These are phyloP conservation scores for Zymoseptoria tritici DNA, from an alignment of 2,329 filamentous ascomycete species.

Conservation along the genomic window DNA sequence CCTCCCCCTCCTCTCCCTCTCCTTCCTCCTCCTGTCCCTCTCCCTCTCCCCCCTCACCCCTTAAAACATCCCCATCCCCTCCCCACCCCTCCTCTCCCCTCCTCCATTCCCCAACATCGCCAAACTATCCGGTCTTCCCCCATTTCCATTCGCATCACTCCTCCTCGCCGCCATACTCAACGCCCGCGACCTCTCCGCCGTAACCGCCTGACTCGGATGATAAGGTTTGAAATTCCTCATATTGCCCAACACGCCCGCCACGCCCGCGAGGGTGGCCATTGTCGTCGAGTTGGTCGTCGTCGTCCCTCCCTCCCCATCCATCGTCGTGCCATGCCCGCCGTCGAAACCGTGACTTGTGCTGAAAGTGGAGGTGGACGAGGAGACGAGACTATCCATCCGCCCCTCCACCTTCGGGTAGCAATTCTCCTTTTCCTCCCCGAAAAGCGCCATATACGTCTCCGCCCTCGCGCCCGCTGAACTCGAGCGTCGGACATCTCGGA, in stretches of 20 bases:
- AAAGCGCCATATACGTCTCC: not conserved
- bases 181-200: conserved; percentile 22
- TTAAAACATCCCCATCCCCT: not conserved
- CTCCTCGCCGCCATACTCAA: not conserved
- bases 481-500: not conserved
- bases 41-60: too few species aligned
- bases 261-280: conserved; percentile 5
- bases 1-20: too few species aligned
- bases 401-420: not conserved
- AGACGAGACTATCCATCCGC: not conserved
- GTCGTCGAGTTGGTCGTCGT: conserved; percentile 17
- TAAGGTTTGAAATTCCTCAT: conserved; percentile 15
- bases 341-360: not conserved
- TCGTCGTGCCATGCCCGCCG: conserved; percentile 8
- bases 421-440: not conserved
- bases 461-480: not conserved
- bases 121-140: not conserved
- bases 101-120: not conserved
- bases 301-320: not conserved
- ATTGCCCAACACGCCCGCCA: not conserved
- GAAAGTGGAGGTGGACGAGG: not conserved
- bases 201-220: conserved; percentile 17
- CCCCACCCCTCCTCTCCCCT: not conserved
- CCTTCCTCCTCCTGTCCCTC: too few species aligned
- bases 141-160: not conserved